These are phyloP conservation scores for Claviceps maximensis DNA, from an alignment of 2,329 filamentous ascomycete species.

Conservation along the genomic window DNA sequence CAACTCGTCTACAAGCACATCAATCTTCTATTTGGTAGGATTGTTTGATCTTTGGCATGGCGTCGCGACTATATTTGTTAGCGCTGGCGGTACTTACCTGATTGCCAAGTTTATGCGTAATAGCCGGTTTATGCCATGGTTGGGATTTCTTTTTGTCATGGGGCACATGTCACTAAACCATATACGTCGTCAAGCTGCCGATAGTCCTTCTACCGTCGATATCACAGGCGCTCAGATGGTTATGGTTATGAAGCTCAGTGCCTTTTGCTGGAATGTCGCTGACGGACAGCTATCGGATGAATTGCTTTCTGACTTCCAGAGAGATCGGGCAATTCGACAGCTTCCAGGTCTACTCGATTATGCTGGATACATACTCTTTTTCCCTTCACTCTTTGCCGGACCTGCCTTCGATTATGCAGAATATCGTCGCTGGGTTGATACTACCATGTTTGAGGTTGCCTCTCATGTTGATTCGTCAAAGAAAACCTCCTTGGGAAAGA, in stretches of 20 bases:
- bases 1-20: slow-evolving; percentile 38
- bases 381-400: slow-evolving; percentile 77
- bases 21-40: slow-evolving; percentile 83
- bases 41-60: slow-evolving; percentile 89
- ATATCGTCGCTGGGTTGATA: slow-evolving; percentile 85
- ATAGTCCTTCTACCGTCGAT: slow-evolving; percentile 57
- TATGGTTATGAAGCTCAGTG: slow-evolving; percentile 89
- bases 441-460: slow-evolving; percentile 83
- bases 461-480: slow-evolving; percentile 71
- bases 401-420: slow-evolving; percentile 92
- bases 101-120: slow-evolving; percentile 68
- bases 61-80: slow-evolving; percentile 64
- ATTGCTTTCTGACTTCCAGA: slow-evolving; percentile 77
- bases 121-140: slow-evolving; percentile 94
- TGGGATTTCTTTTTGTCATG: slow-evolving; percentile 90
- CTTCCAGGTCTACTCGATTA: slow-evolving; percentile 72
- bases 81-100: slow-evolving; percentile 64
- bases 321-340: slow-evolving; percentile 60
- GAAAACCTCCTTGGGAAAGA: slow-evolving; percentile 73
- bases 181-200: slow-evolving; percentile 61
- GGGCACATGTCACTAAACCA: slow-evolving; percentile 88
- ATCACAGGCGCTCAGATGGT: slow-evolving; percentile 98
- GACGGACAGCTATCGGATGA: slow-evolving; percentile 71
- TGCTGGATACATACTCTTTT: slow-evolving; percentile 85
- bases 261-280: slow-evolving; percentile 96